Base-by-base conservation (phyloP, 1,139 yeast genomes). In the Kazachstania sp. region DNA sequence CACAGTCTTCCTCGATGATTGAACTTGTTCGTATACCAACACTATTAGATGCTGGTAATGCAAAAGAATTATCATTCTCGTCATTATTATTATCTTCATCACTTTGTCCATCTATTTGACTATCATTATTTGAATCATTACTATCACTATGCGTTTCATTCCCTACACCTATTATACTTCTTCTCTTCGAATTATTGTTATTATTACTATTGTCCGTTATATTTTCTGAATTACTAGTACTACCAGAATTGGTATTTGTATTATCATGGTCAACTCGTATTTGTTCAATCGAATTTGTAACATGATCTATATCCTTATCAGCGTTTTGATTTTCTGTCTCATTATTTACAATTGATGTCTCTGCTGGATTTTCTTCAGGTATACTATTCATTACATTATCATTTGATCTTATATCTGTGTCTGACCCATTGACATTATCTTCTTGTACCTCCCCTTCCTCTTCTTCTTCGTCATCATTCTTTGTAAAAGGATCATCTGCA, bases 401-500 rank as follows among this genome's bases (percentile, higher is more conserved):
- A 32, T 9, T 32, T 18, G 28, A 4, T 23, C 28, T 23, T 23
- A 2, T 23, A 23, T 23, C 28, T 2, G 34, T 30, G n/a, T 30
- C 15, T 13, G n/a, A 9, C 18, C 28, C 28, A 36, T 8, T 19
- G 5, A 18, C 11, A 11, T 26, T 34, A 9, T 37, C 41, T 4
- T 48, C 50, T 3, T 45, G 45, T 15, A 46, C 55, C 3, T 39
- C 47, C 3, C 45, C 44, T 13, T 37, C 28, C 11, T 45, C 40
- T 16, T 41, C 46, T 18, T 26, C 35, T 28, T 56, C 48, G 4
- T 42, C 46, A 2, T 29, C 38, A 8, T n/a, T 50, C 23, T 59
- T 60, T 20, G 56, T 64, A 57, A 78, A 77, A 2, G 79, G 73
- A 56, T 78, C 82, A 2, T 78, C 79, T 12, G 80, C 72, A 43